Evolutionary conservation across 1,139 yeast species (phyloP), one percentile per base, ranked within the genome.

Genomic region (Nakaseomyces delphensis): DNA sequence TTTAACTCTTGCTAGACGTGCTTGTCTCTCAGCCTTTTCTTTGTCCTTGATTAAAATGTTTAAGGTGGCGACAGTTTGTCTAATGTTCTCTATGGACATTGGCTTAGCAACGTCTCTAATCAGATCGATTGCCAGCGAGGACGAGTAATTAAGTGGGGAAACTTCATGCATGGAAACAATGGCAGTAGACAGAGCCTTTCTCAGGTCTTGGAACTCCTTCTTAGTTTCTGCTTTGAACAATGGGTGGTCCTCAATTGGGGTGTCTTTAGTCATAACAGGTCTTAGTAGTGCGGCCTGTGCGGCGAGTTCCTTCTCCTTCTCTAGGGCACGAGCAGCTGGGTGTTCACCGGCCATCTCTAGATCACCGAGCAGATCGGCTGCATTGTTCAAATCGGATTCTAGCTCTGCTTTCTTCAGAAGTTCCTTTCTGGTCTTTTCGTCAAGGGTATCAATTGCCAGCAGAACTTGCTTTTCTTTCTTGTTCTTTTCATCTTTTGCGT

Each of bases 361-460:
- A 8, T 84, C 84, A 28, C 91, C 95, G 59, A 91, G 86, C 55
- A 91, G 71, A 56, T 86, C 95, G 21, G 95, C 91, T 19, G 97
- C 97, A 60, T 85, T 83, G 65, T 83, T 84, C 65, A 91, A 71
- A 67, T 91, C 98, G 27, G 95, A 77, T 39, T 77, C 80, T 46
- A 85, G 60, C 66, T 91, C 94, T 14, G 91, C 94, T 60, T 81
- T 70, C 59, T 73, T 82, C 63, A 83, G 70, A 63, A 87, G 65
- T 59, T 83, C 91, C 55, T 71, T 76, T 61, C 86, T 74, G 11
- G 84, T 78, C 48, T 69, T 71, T 49, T 76, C 83, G 58, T 80
- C 89, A 35, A 79, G 70, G 13, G 66, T 65, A 52, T 82, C 91
- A 44, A 79, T 72, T 40, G 79, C 82, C 54, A 74, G 57, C 59